Evolutionary conservation across 139 green algal species (phyloP).

Genomic region (Tetradesmus obliquus): DNA sequence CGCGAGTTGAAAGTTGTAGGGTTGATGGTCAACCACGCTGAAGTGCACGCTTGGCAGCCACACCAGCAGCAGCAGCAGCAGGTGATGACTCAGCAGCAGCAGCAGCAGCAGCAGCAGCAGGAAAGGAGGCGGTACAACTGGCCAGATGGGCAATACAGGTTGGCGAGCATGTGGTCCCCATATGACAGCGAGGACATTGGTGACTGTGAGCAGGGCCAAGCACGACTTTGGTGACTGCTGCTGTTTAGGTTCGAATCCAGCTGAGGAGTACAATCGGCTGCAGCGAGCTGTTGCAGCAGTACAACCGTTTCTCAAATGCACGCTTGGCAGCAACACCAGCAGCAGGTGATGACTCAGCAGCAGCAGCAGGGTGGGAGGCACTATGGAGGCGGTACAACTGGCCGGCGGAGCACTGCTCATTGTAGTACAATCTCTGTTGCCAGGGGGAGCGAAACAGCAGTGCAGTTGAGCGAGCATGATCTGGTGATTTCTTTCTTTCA

Average conservation of each 20-base stretch:
- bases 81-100: neutral
- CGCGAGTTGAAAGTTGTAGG: too few relatives aligned
- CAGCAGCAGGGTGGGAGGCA: neutral
- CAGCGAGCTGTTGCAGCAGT: too few relatives aligned
- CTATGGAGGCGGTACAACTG: neutral
- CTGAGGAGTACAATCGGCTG: neutral
- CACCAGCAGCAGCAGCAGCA: too few relatives aligned
- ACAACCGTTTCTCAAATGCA: too few relatives aligned
- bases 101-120: neutral
- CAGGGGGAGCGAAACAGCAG: neutral
- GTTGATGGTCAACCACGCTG: too few relatives aligned
- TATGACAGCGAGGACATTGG: neutral
- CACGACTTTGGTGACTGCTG: too few relatives aligned
- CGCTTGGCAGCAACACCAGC: too few relatives aligned
- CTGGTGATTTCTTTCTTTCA: too few relatives aligned
- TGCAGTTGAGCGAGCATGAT: neutral
- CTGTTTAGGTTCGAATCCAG: neutral
- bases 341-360: neutral
- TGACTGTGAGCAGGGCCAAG: neutral
- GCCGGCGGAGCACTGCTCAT: neutral
- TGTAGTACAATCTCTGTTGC: too few relatives aligned
- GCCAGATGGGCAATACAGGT: neutral
- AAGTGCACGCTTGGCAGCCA: too few relatives aligned
- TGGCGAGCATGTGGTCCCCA: neutral
- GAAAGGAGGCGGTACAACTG: neutral